Evolutionary conservation across 2,329 filamentous ascomycete species (phyloP).

Genomic region (Lachnellula subtilissima): DNA sequence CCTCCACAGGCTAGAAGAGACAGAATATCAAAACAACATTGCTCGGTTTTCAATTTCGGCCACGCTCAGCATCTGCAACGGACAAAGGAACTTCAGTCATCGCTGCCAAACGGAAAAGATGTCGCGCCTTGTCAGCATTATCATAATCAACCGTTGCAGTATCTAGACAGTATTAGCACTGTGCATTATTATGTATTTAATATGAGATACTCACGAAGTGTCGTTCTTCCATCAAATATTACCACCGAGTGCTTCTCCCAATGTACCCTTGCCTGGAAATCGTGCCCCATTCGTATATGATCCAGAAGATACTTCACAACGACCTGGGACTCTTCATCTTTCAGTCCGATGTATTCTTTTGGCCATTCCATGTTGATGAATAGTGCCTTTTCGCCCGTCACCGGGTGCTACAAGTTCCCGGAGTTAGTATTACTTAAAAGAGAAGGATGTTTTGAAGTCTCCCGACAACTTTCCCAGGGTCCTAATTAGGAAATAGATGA

Average conservation of each 20-base stretch:
- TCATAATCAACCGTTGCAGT: slow-evolving; percentile 48
- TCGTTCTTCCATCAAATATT: slow-evolving; percentile 45
- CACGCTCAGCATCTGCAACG: slow-evolving; percentile 26
- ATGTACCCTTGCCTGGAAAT: slow-evolving; percentile 66
- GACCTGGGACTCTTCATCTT: slow-evolving; percentile 62
- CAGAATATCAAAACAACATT: background rate
- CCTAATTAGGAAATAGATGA: too few species aligned
- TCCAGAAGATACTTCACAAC: slow-evolving; percentile 62
- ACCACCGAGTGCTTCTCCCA: slow-evolving; percentile 53
- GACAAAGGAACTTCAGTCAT: slow-evolving; percentile 46
- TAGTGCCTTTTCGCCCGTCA: slow-evolving; percentile 67
- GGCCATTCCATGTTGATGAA: slow-evolving; percentile 69
- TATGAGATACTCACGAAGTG: slow-evolving; percentile 36
- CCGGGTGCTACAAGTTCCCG: slow-evolving; percentile 46
- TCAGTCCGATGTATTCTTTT: slow-evolving; percentile 60
- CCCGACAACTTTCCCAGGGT: too few species aligned
- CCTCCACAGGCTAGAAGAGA: background rate
- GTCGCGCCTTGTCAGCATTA: slow-evolving; percentile 40
- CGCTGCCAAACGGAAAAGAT: slow-evolving; percentile 46
- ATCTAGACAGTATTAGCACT: slow-evolving; percentile 32
- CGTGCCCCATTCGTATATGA: slow-evolving; percentile 61
- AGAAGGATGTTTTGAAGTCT: too few species aligned
- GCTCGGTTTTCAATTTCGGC: slow-evolving; percentile 2
- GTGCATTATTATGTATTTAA: background rate
- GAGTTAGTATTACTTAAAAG: too few species aligned